Evolutionary conservation across 176 grass and related monocot genomes (phyloP).

Genomic region (Miscanthus lutarioriparius): DNA sequence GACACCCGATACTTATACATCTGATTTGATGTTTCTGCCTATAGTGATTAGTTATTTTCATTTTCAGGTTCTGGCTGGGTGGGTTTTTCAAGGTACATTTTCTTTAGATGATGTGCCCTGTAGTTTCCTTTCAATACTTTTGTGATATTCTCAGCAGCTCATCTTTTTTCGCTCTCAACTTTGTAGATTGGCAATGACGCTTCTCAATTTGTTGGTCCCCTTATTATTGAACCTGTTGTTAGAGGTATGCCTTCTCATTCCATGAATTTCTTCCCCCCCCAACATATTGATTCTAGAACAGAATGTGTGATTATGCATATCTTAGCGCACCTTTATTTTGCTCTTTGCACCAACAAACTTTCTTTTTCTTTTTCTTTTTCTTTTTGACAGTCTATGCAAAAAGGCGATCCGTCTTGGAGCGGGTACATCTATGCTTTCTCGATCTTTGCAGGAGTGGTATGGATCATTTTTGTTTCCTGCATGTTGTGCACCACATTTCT

Average conservation of each 20-base stretch:
- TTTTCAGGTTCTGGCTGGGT: constrained; percentile 52
- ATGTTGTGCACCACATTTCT: constrained; percentile 12
- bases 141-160: constrained; percentile 14
- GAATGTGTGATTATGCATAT: not conserved
- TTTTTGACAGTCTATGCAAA: constrained; percentile 31
- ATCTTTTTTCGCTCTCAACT: not conserved
- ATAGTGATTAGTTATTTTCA: constrained; percentile 21
- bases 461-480: constrained; percentile 35
- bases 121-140: not conserved
- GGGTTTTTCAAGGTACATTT: constrained; percentile 85
- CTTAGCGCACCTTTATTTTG: constrained; percentile 1
- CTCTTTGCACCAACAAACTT: constrained; percentile 3
- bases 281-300: not conserved
- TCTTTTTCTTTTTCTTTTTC: not conserved
- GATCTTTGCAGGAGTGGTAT: constrained; percentile 98
- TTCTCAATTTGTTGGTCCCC: constrained; percentile 96
- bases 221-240: constrained; percentile 82
- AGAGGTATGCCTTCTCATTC: constrained; percentile 58
- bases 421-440: constrained; percentile 94
- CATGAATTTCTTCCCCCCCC: not conserved
- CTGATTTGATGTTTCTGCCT: constrained; percentile 21
- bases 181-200: constrained; percentile 93
- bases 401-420: constrained; percentile 75
- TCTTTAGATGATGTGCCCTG: constrained; percentile 4
- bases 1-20: not conserved